Conservation (phyloP, 805 yeast genomes). For the Pichia membranifaciens region DNA sequence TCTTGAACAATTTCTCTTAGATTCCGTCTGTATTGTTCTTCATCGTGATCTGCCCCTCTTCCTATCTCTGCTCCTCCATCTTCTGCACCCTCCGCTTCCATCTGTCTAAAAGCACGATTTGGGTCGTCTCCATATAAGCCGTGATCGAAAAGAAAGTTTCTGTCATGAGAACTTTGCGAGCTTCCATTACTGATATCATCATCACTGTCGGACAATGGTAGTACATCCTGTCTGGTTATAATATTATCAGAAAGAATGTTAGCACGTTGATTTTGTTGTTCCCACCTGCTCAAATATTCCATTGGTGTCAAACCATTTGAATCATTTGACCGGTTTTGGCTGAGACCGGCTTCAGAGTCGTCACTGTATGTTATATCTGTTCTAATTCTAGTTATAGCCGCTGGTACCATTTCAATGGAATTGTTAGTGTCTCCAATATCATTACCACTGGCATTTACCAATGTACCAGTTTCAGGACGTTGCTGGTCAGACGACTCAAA, state of each 20-base stretch:
- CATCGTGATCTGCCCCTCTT: background rate
- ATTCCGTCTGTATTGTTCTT: slow-evolving; percentile 3
- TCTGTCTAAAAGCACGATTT: background rate
- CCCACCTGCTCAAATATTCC: slow-evolving; percentile 10
- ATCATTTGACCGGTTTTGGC: background rate
- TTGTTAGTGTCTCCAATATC: background rate
- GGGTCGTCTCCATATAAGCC: slow-evolving; percentile 11
- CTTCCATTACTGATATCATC: slow-evolving; percentile 8
- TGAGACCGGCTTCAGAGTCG: background rate
- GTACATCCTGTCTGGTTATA: slow-evolving; percentile 29
- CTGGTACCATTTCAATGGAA: background rate
- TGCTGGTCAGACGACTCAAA: background rate
- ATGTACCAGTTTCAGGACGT: background rate
- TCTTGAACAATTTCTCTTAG: slow-evolving; percentile 1
- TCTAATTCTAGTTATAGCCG: background rate
- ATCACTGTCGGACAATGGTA: slow-evolving; percentile 35
- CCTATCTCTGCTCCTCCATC: background rate
- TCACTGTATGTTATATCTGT: background rate
- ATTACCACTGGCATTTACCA: background rate
- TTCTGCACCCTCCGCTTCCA: background rate
- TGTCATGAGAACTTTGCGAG: background rate
- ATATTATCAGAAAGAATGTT: slow-evolving; percentile 25
- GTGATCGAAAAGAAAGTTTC: slow-evolving; percentile 4
- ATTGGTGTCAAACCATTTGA: background rate
- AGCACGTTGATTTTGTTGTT: slow-evolving; percentile 4